Base-by-base conservation (phyloP, 176 grass and related monocot genomes). In the Chloris gayana region DNA sequence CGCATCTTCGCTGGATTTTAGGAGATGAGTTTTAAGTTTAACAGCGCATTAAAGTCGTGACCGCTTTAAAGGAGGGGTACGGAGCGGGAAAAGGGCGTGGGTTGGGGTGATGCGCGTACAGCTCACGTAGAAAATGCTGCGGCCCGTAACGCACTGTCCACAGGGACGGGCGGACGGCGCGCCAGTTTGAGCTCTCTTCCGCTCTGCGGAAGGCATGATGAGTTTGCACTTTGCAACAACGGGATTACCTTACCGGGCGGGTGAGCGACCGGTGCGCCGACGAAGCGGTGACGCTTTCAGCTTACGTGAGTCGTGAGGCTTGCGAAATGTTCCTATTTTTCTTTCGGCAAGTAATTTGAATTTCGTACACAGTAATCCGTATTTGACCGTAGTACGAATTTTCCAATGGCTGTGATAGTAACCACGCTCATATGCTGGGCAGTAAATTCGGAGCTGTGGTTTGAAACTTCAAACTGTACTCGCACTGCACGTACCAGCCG, bases 41-140 rank as follows among this genome's bases (percentile, higher is more conserved):
- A 47, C 77, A 70, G 57, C 37, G 82, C 77, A 77, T 77, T 85
- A 72, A 85, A 85, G 77, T 35, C n/a, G 26, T 25, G 70, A 41
- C 1, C 76, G 2, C 81, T 88, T 80, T 84, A 80, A 80, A 65
- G 42, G 62, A 2, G 4, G 54, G 9, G 82, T 80, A 81, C 70
- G 65, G 53, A 73, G 17, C 26, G 26, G 59, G 27, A 49, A 71
- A 88, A 81, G 44, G 34, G 41, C 26, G 5, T 14, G 64, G 58
- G 34, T 57, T 57, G 25, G 24, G 24, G 41, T 50, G 32, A 7
- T 39, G 68, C 4, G 14, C 3, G 68, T 72, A 68, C 69, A 69
- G 6, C 41, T 61, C 60, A 72, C 42, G 69, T 78, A 72, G 27
- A 38, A 79, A 83, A 72, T 65, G 66, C 34, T 5, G 37, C 37